These are phyloP conservation scores for Fusarium nelsonii DNA, from an alignment of 2,329 filamentous ascomycete species.

Conservation along the genomic window DNA sequence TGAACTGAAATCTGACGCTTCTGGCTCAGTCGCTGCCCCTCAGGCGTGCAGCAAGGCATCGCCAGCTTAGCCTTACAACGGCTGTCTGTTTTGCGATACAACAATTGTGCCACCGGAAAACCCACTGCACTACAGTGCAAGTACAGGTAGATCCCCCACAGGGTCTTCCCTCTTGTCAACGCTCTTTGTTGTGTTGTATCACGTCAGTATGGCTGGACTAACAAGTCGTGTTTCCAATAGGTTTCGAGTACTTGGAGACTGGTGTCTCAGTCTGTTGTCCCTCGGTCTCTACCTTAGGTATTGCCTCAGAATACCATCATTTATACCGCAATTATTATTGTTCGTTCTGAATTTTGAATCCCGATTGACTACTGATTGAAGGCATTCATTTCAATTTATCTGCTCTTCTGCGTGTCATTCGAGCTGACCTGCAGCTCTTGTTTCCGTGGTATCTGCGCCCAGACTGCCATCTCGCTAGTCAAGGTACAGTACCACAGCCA, in stretches of 20 bases:
- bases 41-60: constrained; percentile 27
- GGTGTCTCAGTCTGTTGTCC: constrained; percentile 21
- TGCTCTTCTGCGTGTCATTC: constrained; percentile 7
- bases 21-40: constrained; percentile 23
- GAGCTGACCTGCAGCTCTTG: constrained; percentile 22
- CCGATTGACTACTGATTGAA: constrained; percentile 15
- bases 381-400: constrained; percentile 10
- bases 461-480: constrained; percentile 27
- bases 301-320: constrained; percentile 23
- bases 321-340: not conserved
- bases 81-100: constrained; percentile 11
- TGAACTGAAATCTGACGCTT: constrained; percentile 31
- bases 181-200: constrained; percentile 22
- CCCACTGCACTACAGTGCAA: constrained; percentile 9
- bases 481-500: constrained; percentile 20
- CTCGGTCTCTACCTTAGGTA: not conserved
- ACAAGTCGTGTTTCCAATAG: constrained; percentile 33
- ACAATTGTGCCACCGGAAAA: not conserved
- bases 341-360: not conserved
- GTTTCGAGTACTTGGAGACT: constrained; percentile 26
- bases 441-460: constrained; percentile 26
- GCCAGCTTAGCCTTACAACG: constrained; percentile 16
- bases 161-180: constrained; percentile 17
- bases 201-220: constrained; percentile 17
- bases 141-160: constrained; percentile 11